A percentile compares a stretch with the other conserved stretches of the same genome.
Evolutionary conservation across 495 filamentous ascomycete genomes (phyloP).

Genomic region (Lophiostoma macrostomum): DNA sequence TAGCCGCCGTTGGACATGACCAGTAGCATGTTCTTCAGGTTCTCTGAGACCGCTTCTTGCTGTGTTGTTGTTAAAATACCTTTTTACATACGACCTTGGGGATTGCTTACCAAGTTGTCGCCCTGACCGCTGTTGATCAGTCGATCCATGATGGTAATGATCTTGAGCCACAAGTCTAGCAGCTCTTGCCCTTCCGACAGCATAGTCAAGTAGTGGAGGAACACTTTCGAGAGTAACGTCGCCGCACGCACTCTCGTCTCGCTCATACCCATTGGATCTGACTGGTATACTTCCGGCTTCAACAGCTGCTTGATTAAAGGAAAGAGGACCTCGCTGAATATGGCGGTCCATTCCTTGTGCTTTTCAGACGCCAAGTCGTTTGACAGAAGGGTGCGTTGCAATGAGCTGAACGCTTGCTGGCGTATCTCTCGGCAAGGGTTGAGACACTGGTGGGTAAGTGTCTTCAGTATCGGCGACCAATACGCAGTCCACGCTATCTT

Average conservation of each 20-base stretch:
- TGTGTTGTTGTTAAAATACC: conserved; percentile 38
- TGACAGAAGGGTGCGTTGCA: conserved; percentile 84
- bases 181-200: conserved; percentile 85
- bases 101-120: conserved; percentile 69
- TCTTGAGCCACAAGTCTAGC: conserved; percentile 88
- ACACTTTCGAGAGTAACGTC: conserved; percentile 88
- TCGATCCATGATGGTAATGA: conserved; percentile 91
- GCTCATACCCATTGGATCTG: conserved; percentile 89
- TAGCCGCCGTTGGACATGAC: conserved; percentile 93
- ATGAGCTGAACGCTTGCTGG: conserved; percentile 77
- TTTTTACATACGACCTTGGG: background rate
- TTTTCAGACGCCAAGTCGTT: conserved; percentile 71
- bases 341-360: conserved; percentile 87
- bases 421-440: conserved; percentile 95
- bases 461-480: conserved; percentile 92
- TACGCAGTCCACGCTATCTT: conserved; percentile 87
- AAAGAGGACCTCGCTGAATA: conserved; percentile 93
- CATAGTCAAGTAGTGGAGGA: conserved; percentile 86
- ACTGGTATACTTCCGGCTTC: conserved; percentile 93
- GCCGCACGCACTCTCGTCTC: conserved; percentile 92
- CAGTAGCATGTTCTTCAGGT: conserved; percentile 91
- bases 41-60: conserved; percentile 95
- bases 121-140: conserved; percentile 96
- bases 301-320: conserved; percentile 85
- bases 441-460: conserved; percentile 81